These are phyloP conservation scores for Panicum miliaceum DNA, from an alignment of 176 grass and related monocot genomes.

Conservation along the genomic window DNA sequence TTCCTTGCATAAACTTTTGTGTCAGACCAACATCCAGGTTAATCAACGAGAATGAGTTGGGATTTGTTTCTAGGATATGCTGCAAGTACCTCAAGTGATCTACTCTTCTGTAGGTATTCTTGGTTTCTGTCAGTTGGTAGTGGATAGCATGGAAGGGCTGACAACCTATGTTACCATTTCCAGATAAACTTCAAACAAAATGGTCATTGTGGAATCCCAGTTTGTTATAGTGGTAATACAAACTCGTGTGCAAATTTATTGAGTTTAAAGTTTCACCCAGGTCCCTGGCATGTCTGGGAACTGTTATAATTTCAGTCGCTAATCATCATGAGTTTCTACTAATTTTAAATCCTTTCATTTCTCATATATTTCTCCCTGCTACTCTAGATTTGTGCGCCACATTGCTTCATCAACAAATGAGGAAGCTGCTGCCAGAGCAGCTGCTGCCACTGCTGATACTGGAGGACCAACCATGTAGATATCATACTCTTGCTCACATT, in stretches of 20 bases:
- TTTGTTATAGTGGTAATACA: neutral
- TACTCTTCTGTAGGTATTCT: neutral
- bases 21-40: neutral
- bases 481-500: neutral
- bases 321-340: constrained; percentile 1
- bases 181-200: neutral
- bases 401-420: constrained; percentile 75
- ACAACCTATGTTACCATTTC: neutral
- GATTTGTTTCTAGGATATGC: neutral
- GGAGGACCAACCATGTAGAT: constrained; percentile 78
- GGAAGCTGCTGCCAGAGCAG: constrained; percentile 74
- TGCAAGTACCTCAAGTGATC: neutral
- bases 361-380: neutral
- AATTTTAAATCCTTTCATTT: neutral
- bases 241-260: neutral
- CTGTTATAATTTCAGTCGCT: neutral
- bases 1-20: neutral
- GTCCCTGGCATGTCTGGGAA: neutral
- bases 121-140: neutral
- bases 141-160: neutral
- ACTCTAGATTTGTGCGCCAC: constrained; percentile 63
- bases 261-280: neutral
- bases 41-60: neutral
- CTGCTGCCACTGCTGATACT: constrained; percentile 51
- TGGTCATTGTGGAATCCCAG: neutral